These are phyloP conservation scores for Beauveria sp. DNA, from an alignment of 2,329 filamentous ascomycete genomes.

Conservation along the genomic window DNA sequence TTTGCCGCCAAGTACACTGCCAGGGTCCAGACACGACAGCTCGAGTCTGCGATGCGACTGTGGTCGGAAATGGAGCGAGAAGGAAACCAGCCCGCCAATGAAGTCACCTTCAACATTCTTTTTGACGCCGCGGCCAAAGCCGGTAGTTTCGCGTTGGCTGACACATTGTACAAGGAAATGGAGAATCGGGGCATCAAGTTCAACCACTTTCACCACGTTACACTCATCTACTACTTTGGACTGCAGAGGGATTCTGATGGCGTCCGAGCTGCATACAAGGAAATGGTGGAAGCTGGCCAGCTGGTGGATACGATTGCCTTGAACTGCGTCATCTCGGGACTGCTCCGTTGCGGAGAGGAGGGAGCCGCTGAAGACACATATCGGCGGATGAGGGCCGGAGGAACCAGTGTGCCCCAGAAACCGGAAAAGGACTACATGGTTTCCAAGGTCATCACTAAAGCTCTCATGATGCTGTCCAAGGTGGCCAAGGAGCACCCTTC, in stretches of 20 bases:
- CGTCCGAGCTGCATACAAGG: conserved; percentile 68
- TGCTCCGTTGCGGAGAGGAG: conserved; percentile 70
- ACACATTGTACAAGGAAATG: conserved; percentile 82
- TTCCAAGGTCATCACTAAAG: conserved; percentile 43
- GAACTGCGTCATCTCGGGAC: conserved; percentile 75
- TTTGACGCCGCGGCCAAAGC: conserved; percentile 84
- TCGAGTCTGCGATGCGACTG: conserved; percentile 57
- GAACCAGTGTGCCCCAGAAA: conserved; percentile 31
- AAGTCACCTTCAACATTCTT: conserved; percentile 87
- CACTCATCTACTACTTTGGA: conserved; percentile 77
- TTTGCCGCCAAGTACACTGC: conserved; percentile 66
- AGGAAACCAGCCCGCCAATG: conserved; percentile 55
- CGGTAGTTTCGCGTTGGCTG: conserved; percentile 73
- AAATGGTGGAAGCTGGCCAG: conserved; percentile 78
- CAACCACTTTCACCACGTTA: conserved; percentile 75
- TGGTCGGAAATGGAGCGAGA: conserved; percentile 87
- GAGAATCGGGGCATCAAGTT: conserved; percentile 55
- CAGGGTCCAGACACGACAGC: conserved; percentile 51
- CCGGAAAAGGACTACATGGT: conserved; percentile 39
- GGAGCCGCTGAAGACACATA: conserved; percentile 74
- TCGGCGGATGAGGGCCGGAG: conserved; percentile 66
- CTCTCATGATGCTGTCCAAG: conserved; percentile 50
- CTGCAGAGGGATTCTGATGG: conserved; percentile 64
- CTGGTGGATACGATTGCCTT: conserved; percentile 81
- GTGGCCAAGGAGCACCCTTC: conserved; percentile 48